Evolutionary conservation across 1,139 yeast genomes (phyloP), one percentile per base, ranked within the genome.

Genomic region (Blastobotrys serpentis): DNA sequence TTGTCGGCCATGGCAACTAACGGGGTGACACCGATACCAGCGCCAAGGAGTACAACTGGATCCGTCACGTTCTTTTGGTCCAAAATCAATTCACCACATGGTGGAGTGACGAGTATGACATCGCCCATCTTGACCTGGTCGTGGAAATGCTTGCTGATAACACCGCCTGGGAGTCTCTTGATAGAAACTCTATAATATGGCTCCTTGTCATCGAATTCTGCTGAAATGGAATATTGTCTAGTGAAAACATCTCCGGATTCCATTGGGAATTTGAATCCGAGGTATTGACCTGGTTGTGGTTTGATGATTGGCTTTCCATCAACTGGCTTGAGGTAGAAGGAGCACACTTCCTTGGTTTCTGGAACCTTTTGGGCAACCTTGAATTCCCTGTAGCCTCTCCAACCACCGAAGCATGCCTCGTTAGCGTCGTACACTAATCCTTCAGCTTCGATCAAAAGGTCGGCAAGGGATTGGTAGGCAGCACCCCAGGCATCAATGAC

Each of bases 21-120:
- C 38, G 89, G 88, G 2, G 88, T 83, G 50, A 81, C 77, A 54
- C 88, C 89, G 55, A 82, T 81, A 47, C 88, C 89, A 46, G 82
- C 85, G 23, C 79, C 75, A 47, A 80, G 64, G 38, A 81, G 64
- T 2, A 78, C 69, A 18, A 76, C 68, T 21, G 75, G 73, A 33
- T 63, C 55, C 18, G 58, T 58, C 23, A 60, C 54, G 32, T 59
- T 58, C 7, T 59, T 50, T 17, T 68, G 67, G 42, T 67, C 58
- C 59, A 75, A 71, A 1, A 61, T 67, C 56, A 81, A 76, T 47
- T 74, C 75, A 37, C 88, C 89, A 21, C 73, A 71, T 38, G 89
- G 89, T 11, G 86, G 78, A 46, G 81, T 72, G 30, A 82, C 72
- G 44, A 71, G 70, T 6, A 83, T 53, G 2, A 52, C 56, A 50